A percentile compares a stretch with the other conserved stretches of the same genome.
These are phyloP conservation scores for Nannochloropsis salina DNA, from an alignment of 108 stramenopile genomes.

Conservation along the genomic window DNA sequence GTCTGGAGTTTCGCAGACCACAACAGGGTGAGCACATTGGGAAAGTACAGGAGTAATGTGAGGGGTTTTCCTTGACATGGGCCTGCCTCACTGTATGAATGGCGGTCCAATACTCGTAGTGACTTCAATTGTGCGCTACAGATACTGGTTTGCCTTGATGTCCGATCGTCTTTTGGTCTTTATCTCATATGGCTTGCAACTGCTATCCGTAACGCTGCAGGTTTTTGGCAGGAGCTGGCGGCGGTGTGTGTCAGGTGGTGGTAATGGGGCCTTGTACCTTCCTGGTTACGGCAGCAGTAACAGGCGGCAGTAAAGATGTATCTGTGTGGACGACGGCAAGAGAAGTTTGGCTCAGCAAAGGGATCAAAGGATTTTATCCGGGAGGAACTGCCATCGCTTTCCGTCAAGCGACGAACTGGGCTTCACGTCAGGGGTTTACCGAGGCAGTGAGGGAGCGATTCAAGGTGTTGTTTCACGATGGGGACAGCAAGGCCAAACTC, in stretches of 20 bases:
- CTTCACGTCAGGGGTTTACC: constrained; percentile 44
- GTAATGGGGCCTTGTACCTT: constrained; percentile 47
- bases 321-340: neutral
- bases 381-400: constrained; percentile 45
- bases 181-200: neutral
- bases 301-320: constrained; percentile 3
- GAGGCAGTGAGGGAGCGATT: constrained; percentile 29
- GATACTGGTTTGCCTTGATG: too few species aligned
- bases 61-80: neutral
- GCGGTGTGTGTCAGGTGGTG: constrained; percentile 36
- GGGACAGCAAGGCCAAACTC: constrained; percentile 33
- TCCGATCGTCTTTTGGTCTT: neutral
- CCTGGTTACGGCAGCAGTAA: constrained; percentile 41
- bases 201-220: neutral
- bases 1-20: constrained; percentile 25
- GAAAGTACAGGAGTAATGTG: neutral
- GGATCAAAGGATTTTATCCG: constrained; percentile 40
- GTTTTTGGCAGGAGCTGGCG: constrained; percentile 35
- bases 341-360: neutral
- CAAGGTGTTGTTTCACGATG: constrained; percentile 26
- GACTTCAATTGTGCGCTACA: too few species aligned
- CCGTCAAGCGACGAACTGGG: constrained; percentile 53
- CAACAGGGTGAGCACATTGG: neutral
- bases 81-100: too few species aligned
- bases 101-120: too few species aligned